These are phyloP conservation scores for Fusarium algeriense DNA, from an alignment of 2,329 filamentous ascomycete species.

Conservation along the genomic window DNA sequence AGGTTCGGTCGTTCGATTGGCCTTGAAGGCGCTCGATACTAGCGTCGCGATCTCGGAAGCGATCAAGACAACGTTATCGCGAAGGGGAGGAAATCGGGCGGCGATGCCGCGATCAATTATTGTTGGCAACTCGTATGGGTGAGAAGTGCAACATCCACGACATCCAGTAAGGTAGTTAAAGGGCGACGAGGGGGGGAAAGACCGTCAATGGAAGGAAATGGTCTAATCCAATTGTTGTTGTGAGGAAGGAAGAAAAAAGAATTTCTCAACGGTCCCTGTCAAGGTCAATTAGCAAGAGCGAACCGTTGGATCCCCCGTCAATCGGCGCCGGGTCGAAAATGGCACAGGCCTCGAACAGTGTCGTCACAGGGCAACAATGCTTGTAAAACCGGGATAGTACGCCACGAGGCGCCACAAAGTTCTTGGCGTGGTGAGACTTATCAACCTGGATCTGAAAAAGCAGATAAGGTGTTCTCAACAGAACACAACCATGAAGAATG, in stretches of 20 bases:
- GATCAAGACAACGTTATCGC: conserved; percentile 30
- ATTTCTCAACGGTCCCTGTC: conserved; percentile 19
- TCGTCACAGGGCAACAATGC: conserved; percentile 47
- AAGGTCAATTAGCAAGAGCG: conserved; percentile 14
- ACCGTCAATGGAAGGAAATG: background rate
- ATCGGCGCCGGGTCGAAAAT: conserved; percentile 33
- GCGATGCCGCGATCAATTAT: conserved; percentile 40
- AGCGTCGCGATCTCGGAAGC: conserved; percentile 32
- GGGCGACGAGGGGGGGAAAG: conserved; percentile 10
- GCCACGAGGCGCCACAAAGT: conserved; percentile 41
- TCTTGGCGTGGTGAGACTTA: conserved; percentile 28
- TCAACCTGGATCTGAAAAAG: background rate
- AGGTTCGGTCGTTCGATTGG: conserved; percentile 17
- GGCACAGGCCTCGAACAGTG: conserved; percentile 42
- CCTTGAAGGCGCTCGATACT: conserved; percentile 12
- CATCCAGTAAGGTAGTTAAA: background rate
- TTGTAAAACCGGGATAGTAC: conserved; percentile 30
- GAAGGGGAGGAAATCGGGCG: conserved; percentile 31
- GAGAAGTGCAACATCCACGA: conserved; percentile 16
- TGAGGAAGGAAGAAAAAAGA: conserved; percentile 19
- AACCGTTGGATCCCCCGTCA: conserved; percentile 23
- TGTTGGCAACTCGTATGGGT: conserved; percentile 26
- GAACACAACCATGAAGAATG: background rate
- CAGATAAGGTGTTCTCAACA: background rate
- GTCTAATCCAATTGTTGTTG: conserved; percentile 10